phyloP scores from a whole-genome alignment of 805 yeast species.

The Pichia cephalocereana region DNA sequence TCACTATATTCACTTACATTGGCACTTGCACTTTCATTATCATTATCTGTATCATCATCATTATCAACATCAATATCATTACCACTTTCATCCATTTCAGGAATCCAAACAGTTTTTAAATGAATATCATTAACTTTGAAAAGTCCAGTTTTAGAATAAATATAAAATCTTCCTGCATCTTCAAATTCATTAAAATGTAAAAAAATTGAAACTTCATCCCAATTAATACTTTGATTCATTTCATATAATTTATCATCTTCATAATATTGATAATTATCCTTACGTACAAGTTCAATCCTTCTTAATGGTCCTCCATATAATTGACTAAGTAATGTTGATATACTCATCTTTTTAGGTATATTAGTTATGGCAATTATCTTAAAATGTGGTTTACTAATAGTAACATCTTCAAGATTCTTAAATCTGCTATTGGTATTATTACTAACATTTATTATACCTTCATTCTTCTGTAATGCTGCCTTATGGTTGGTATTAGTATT shows the following conservation, averaged over 20 bases:
- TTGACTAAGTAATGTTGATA: conserved; percentile 43
- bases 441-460: conserved; percentile 6
- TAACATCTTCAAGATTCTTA: background rate
- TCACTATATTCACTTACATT: background rate
- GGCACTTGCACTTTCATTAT: too few species aligned
- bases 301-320: conserved; percentile 67
- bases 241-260: background rate
- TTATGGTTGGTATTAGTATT: too few species aligned
- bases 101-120: conserved; percentile 39
- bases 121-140: conserved; percentile 51
- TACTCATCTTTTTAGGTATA: conserved; percentile 30
- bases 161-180: conserved; percentile 46
- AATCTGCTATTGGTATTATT: background rate
- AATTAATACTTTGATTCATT: conserved; percentile 13
- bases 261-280: conserved; percentile 11
- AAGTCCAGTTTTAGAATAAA: conserved; percentile 42
- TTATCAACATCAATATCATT: conserved; percentile 6
- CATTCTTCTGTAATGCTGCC: conserved; percentile 8
- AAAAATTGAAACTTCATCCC: conserved; percentile 28
- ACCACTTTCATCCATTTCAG: conserved; percentile 4
- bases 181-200: conserved; percentile 43
- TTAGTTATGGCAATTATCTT: conserved; percentile 17
- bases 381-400: conserved; percentile 4
- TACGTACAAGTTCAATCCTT: conserved; percentile 27
- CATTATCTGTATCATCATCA: too few species aligned